Evolutionary conservation across 441 rosid species (phyloP), one percentile per base, ranked within the genome.

Genomic region (Euphorbia corollata): DNA sequence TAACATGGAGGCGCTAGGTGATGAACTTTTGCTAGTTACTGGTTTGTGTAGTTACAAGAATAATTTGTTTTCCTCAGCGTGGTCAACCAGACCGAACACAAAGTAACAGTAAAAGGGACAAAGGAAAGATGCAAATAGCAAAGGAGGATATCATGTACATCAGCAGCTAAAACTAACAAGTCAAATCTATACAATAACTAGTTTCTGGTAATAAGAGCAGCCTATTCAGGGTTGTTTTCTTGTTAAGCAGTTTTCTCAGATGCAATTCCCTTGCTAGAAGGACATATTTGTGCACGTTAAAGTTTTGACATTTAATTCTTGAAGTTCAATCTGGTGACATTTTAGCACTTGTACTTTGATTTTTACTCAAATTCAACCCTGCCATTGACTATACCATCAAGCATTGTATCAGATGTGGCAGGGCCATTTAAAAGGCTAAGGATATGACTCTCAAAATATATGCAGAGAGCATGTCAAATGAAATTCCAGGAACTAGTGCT

Each of bases 61-160:
- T 5, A 20, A 32, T 34, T 39, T 58, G 65, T 19, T 27, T 64
- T 41, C 68, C 32, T 64, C 88, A 91, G 99, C 85, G 87, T 43
- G 97, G 96, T 67, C 87, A 86, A 64, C 81, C 89, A 0, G 96
- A 85, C 57, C 80, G 82, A 45, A 68, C 69, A 19, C 89, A 77
- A 71, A 56, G 71, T 63, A 84, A 68, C 36, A 74, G 69, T 47
- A 76, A 75, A 71, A 80, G 85, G 72, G 85, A 82, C 77, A 89
- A 84, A 74, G 99, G 96, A 68, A 81, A 91, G 78, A 86, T 84
- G 96, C 80, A 87, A 60, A 79, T 94, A 69, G 61, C 80, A 0
- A 86, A 85, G 69, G 93, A 91, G 34, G 97, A 88, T 74, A 85
- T 91, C 68, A 36, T 85, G 83, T 75, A 74, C 78, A 76, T 84